phyloP scores from a whole-genome alignment of 2,329 filamentous ascomycete species.

The Emmonsiellopsis sp. region DNA sequence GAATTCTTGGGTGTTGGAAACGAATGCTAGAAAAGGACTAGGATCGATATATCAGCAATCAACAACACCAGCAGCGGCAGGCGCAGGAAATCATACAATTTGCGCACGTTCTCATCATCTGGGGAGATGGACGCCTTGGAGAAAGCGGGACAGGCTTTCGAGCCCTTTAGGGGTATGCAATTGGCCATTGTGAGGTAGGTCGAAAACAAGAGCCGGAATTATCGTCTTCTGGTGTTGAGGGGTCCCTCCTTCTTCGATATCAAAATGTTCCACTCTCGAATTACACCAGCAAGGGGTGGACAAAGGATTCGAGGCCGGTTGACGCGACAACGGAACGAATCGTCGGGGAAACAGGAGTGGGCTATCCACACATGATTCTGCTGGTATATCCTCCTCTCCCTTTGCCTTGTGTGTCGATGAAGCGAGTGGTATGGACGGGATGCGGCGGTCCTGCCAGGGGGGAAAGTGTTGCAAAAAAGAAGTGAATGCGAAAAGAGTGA shows the following conservation, averaged over 20 bases:
- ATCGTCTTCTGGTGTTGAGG: background rate
- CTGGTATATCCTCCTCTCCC: background rate
- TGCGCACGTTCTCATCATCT: slow-evolving; percentile 44
- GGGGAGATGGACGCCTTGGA: slow-evolving; percentile 62
- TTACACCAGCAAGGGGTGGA: background rate
- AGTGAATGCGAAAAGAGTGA: slow-evolving; percentile 5
- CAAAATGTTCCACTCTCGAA: background rate
- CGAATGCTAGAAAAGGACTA: slow-evolving; percentile 77
- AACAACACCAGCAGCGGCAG: background rate
- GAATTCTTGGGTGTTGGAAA: slow-evolving; percentile 67
- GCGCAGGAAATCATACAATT: slow-evolving; percentile 50
- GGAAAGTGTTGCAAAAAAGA: background rate
- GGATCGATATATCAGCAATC: slow-evolving; percentile 17
- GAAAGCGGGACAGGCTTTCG: slow-evolving; percentile 64
- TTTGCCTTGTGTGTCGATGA: background rate
- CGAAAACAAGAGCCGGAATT: background rate
- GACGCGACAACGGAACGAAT: background rate
- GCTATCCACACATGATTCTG: background rate
- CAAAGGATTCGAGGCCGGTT: background rate
- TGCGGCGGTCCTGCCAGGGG: background rate
- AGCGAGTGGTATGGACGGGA: background rate
- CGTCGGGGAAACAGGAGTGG: background rate
- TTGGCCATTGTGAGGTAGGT: slow-evolving; percentile 23
- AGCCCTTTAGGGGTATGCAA: slow-evolving; percentile 61
- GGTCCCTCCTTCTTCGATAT: background rate